Base-by-base conservation (phyloP, 441 rosid species). In the Populus hybrid region DNA sequence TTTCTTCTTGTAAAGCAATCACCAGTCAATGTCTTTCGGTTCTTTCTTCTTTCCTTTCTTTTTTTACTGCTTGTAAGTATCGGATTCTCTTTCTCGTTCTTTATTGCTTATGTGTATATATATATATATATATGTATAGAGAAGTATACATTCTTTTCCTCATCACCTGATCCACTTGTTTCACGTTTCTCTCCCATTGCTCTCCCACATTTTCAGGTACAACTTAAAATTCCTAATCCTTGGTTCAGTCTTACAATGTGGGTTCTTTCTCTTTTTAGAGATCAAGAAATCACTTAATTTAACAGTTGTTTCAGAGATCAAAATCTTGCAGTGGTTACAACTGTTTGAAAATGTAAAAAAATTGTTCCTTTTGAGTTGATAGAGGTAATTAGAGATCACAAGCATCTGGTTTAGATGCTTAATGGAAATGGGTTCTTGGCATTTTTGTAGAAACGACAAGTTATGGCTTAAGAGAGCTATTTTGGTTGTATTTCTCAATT, bases 111-210 rank as follows among this genome's bases (percentile, higher is more conserved):
- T n/a, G n/a, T n/a, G n/a, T n/a, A n/a, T 6, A 5, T 69, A 10
- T 53, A 10, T 63, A 18, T 76, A n/a, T 10, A 36, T 70, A 36
- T 69, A 8, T 38, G 10, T 38, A 38, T 9, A 38, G 2, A 9
- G 42, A 38, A 11, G 42, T 38, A 38, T 38, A 42, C 11, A 46
- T 46, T 46, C 61, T 14, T 42, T 28, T 30, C 26, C 71, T 64
- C 75, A 40, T 79, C 74, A 42, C 63, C 79, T 70, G 71, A 71
- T 76, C 84, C 50, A n/a, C 71, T 57, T 32, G 6, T 42, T 69
- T 73, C 68, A 5, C 68, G 59, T 81, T 70, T 72, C 36, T 67
- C 28, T 59, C 71, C 59, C 72, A 28, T 78, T 79, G 81, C 76
- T 72, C 50, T 59, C 61, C 78, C 65, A 6, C 10, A 5, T 71